phyloP scores from a whole-genome alignment of 2,329 filamentous ascomycete genomes.

The Thelonectria rubi region DNA sequence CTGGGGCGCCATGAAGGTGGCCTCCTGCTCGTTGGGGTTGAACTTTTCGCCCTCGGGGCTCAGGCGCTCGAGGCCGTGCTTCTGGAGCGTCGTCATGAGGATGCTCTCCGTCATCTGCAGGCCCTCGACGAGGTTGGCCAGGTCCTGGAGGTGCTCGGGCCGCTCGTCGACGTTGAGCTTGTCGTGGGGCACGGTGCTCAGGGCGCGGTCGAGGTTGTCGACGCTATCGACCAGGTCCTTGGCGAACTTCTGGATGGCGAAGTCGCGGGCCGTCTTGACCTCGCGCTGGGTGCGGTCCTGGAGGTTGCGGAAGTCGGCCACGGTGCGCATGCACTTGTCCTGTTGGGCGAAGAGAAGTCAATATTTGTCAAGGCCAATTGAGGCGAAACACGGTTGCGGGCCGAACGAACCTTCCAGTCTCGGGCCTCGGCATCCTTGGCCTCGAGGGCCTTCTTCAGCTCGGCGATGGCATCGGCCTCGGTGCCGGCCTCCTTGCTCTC shows the following conservation, averaged over 20 bases:
- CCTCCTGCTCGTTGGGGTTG: constrained; percentile 96
- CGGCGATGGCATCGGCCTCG: constrained; percentile 50
- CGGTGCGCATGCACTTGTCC: constrained; percentile 94
- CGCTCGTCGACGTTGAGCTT: constrained; percentile 68
- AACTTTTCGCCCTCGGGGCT: constrained; percentile 87
- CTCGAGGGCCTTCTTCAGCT: constrained; percentile 62
- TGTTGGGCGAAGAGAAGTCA: constrained; percentile 49
- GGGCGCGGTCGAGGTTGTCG: constrained; percentile 96
- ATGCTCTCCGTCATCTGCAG: constrained; percentile 95
- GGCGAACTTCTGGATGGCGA: constrained; percentile 95
- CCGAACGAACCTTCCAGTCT: constrained; percentile 80
- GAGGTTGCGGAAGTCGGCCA: constrained; percentile 97
- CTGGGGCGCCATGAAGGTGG: constrained; percentile 91
- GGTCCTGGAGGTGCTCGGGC: constrained; percentile 70
- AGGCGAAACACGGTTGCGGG: not conserved
- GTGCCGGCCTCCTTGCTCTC: constrained; percentile 41
- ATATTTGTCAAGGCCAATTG: constrained; percentile 5
- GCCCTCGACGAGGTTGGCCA: constrained; percentile 84
- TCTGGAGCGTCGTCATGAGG: constrained; percentile 86
- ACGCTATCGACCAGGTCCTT: constrained; percentile 94
- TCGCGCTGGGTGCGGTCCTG: constrained; percentile 95
- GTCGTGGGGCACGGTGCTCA: constrained; percentile 78
- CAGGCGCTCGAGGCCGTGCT: constrained; percentile 92
- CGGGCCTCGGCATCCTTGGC: constrained; percentile 63
- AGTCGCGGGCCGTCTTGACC: constrained; percentile 85